Evolutionary conservation across 768 basidiomycete genomes (phyloP), one percentile per base, ranked within the genome.

Genomic region (Tricholoma flavovirens): DNA sequence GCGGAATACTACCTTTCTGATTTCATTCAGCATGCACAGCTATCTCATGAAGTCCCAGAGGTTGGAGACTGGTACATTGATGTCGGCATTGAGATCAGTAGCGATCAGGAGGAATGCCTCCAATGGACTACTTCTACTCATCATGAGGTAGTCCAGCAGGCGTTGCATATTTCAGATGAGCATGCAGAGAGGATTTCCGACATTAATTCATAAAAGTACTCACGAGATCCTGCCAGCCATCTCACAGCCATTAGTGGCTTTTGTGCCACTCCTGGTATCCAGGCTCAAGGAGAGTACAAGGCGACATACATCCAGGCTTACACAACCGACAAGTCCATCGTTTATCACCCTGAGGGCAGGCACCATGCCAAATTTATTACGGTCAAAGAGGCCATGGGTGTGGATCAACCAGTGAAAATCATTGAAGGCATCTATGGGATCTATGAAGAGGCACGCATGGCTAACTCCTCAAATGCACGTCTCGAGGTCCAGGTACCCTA

Each of bases 31-130:
- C 49, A 50, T 10, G 43, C 48, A 0, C 11, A 50, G 19, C 49
- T 62, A 32, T 26, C 49, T 11, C 4, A 6, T 7, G 29, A 55
- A 12, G 12, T 49, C 2, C 32, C 14, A 8, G 26, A 7, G 8
- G 4, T 17, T 15, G 62, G 61, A 0, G 32, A 54, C 0, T 69
- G 66, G 67, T 69, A 42, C 14, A 55, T 68, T 5, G 64, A 69
- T 43, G 57, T 69, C 1, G 64, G 57, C 1, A 29, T 66, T 3
- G 61, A 69, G 43, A 56, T 69, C 17, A 51, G 33, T 32, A 57
- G 56, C 26, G 2, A 17, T 1, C n/a, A 26, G 0, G 36, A 38
- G 1, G 9, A 53, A 1, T 64, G 62, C 35, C 51, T 67, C 0
- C 59, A 61, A 17, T 66, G 60, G 64, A 35, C 12, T 5, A 63